phyloP scores from a whole-genome alignment of 495 filamentous ascomycete species.

The Xylaria acuta region DNA sequence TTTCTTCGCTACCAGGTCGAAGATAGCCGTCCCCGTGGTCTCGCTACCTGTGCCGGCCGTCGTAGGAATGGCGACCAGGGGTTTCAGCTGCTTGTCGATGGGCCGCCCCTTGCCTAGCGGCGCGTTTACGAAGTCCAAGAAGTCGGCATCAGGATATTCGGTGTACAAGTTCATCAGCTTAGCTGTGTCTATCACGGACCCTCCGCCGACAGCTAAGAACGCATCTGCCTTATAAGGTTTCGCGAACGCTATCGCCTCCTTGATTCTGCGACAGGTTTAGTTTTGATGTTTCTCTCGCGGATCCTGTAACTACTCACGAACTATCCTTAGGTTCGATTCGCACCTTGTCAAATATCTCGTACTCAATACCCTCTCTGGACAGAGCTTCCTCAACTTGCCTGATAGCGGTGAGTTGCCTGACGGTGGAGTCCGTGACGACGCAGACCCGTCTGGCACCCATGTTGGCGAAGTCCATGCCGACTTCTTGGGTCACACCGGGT shows the following conservation, averaged over 20 bases:
- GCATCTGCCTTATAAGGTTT: conserved; percentile 82
- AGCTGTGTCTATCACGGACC: conserved; percentile 93
- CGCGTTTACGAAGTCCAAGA: conserved; percentile 97
- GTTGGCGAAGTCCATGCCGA: conserved; percentile 98
- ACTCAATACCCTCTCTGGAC: conserved; percentile 76
- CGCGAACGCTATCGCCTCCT: conserved; percentile 84
- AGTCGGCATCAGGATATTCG: conserved; percentile 83
- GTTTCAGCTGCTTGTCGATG: conserved; percentile 76
- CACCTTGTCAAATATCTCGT: conserved; percentile 77
- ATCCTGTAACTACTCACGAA: conserved; percentile 60
- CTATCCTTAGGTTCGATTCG: conserved; percentile 92
- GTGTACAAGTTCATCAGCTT: conserved; percentile 98
- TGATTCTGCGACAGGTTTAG: conserved; percentile 61
- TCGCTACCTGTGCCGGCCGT: conserved; percentile 95
- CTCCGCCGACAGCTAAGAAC: conserved; percentile 89
- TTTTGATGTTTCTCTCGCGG: neutral
- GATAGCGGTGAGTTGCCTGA: conserved; percentile 83
- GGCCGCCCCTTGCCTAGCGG: conserved; percentile 88
- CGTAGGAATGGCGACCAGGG: conserved; percentile 91
- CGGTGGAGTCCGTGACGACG: conserved; percentile 86
- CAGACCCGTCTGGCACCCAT: conserved; percentile 84
- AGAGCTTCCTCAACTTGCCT: conserved; percentile 80
- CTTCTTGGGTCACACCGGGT: conserved; percentile 89
- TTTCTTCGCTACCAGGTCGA: conserved; percentile 85
- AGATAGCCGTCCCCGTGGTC: conserved; percentile 97